phyloP scores from a whole-genome alignment of 2,329 filamentous ascomycete species.

The Epichloe sylvatica region DNA sequence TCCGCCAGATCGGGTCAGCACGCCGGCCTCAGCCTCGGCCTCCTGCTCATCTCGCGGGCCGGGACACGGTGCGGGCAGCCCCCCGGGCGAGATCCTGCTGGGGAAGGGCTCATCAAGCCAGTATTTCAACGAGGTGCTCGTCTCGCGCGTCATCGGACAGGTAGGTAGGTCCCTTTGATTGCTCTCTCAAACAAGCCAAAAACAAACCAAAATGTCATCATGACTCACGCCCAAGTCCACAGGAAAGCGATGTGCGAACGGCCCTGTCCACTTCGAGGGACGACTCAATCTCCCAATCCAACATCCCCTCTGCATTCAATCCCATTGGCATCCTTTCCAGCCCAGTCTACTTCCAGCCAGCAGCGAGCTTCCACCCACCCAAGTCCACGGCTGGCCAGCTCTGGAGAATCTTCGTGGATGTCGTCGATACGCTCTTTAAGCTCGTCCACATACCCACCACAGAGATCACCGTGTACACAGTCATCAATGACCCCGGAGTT shows the following conservation, averaged over 20 bases:
- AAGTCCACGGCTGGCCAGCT: slow-evolving; percentile 15
- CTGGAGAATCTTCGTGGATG: slow-evolving; percentile 17
- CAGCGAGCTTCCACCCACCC: slow-evolving; percentile 13
- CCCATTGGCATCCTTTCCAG: slow-evolving; percentile 20
- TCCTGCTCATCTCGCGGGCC: not conserved
- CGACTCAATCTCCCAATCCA: not conserved
- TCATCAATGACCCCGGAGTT: slow-evolving; percentile 14
- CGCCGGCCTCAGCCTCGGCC: no score
- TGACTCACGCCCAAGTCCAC: not conserved
- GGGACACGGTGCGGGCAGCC: not conserved
- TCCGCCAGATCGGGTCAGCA: not conserved
- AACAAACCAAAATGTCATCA: no score
- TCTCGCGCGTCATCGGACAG: slow-evolving; percentile 22
- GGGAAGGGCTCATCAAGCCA: slow-evolving; percentile 20
- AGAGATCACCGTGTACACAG: slow-evolving; percentile 20
- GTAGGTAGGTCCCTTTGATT: slow-evolving; percentile 6
- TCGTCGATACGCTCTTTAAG: slow-evolving; percentile 17
- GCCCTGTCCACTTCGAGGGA: slow-evolving; percentile 4
- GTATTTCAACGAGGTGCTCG: slow-evolving; percentile 24
- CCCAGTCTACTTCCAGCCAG: slow-evolving; percentile 8
- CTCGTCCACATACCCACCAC: slow-evolving; percentile 17
- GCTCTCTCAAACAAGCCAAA: not conserved
- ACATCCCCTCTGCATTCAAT: slow-evolving; percentile 15
- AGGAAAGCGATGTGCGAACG: slow-evolving; percentile 2
- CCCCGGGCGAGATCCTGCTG: slow-evolving; percentile 15